Evolutionary conservation across 169 alveolate genomes (phyloP).

Genomic region (Babesia caballi): DNA sequence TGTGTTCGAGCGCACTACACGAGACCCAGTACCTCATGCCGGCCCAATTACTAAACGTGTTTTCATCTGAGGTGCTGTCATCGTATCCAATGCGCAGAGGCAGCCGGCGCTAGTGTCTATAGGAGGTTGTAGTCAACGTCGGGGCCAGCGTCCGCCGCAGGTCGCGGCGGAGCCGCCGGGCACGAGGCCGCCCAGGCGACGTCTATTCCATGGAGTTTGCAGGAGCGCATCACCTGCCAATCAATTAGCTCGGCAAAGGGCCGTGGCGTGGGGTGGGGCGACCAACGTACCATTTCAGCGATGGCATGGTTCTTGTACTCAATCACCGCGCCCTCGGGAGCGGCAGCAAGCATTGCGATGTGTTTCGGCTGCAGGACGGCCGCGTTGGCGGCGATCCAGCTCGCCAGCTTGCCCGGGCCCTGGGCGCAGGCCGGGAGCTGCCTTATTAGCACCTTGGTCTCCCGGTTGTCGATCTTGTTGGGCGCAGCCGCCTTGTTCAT

Average conservation of each 20-base stretch:
- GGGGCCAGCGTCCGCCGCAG: not conserved
- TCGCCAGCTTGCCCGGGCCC: conserved; percentile 60
- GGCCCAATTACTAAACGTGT: too few species aligned
- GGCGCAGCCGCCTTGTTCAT: not conserved
- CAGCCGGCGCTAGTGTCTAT: too few species aligned
- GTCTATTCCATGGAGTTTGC: conserved; percentile 50
- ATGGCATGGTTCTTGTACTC: conserved; percentile 16
- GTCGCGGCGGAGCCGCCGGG: not conserved
- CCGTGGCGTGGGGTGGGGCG: not conserved
- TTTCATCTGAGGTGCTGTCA: too few species aligned
- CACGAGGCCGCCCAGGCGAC: conserved; percentile 37
- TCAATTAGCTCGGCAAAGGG: not conserved
- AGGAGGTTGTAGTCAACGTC: conserved; percentile 31
- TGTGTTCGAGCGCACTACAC: too few species aligned
- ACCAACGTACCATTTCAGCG: conserved; percentile 41
- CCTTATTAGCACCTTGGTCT: conserved; percentile 21
- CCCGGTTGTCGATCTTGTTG: conserved; percentile 19
- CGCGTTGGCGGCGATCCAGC: conserved; percentile 51
- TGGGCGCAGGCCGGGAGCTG: conserved; percentile 56
- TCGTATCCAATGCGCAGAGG: too few species aligned
- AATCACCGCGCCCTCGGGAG: conserved; percentile 44
- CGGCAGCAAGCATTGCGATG: conserved; percentile 63
- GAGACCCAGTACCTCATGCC: too few species aligned
- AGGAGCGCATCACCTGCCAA: conserved; percentile 37
- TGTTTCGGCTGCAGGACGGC: conserved; percentile 41